These are phyloP conservation scores for Fusarium anthophilum DNA, from an alignment of 2,329 filamentous ascomycete species.

Conservation along the genomic window DNA sequence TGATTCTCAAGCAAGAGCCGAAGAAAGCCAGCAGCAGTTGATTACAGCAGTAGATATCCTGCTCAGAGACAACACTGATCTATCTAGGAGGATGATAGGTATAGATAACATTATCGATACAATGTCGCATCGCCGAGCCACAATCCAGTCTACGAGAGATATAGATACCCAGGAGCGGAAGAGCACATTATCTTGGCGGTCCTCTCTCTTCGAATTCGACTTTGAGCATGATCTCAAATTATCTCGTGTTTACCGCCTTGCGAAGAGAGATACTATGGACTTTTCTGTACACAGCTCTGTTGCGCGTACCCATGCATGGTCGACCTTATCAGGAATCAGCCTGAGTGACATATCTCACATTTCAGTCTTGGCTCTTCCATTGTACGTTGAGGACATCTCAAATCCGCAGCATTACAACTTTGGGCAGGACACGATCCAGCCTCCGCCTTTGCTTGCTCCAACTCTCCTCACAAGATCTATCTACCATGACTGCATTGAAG, in stretches of 20 bases:
- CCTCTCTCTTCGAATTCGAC: background rate
- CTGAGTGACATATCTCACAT: background rate
- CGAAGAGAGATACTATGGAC: background rate
- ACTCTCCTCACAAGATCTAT: background rate
- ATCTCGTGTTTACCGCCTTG: background rate
- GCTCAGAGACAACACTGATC: background rate
- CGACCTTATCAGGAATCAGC: rapidly evolving
- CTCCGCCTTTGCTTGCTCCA: rapidly evolving
- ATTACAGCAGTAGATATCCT: rapidly evolving
- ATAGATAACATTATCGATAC: background rate
- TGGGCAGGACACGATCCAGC: rapidly evolving
- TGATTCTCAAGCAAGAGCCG: background rate
- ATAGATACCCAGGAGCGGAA: rapidly evolving
- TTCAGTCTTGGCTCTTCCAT: background rate
- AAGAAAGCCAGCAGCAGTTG: background rate
- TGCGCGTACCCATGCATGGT: background rate
- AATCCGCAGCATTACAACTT: background rate
- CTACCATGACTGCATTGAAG: background rate
- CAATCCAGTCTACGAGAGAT: background rate
- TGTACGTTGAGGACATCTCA: background rate
- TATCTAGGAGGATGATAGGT: background rate
- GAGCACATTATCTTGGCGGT: rapidly evolving
- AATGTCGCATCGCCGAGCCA: background rate
- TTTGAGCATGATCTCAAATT: background rate
- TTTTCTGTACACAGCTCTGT: background rate